Evolutionary conservation across 495 filamentous ascomycete genomes (phyloP), one percentile per base, ranked within the genome.

Genomic region (Astrothelium macrocarpum): DNA sequence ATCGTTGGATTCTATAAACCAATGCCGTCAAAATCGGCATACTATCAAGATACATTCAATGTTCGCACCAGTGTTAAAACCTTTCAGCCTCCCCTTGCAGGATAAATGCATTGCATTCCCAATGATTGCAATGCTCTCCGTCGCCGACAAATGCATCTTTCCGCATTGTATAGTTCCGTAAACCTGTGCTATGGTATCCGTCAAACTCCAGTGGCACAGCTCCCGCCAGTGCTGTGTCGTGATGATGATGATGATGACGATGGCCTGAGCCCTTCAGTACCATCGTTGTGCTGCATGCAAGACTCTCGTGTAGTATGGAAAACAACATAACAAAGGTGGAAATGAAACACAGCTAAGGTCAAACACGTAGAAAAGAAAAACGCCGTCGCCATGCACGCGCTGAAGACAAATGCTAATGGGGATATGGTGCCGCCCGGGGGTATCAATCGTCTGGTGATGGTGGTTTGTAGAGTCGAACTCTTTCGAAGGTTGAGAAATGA

Each of bases 301-400:
- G 49, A 56, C 23, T 26, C 25, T 18, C 20, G 49, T 56, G 25
- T 29, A 20, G 25, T 56, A 28, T 56, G 49, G 5, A 56, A 56
- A 29, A 28, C 7, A 56, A 61, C 11, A 23, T 43, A 25, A 12
- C n/a, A 10, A 18, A 39, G 32, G 11, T 28, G 11, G 23, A 43
- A 29, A 10, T 45, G 23, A 26, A 23, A 34, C 5, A n/a, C 34
- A 32, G 34, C 5, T 5, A 60, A 32, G n/a, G n/a, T n/a, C n/a
- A n/a, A n/a, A n/a, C n/a, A n/a, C n/a, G n/a, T n/a, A 36, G 36
- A 61, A 61, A 45, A 23, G 26, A 11, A 45, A 31, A 63, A 63
- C 61, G 28, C 61, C 29, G 42, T 63, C 61, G 63, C 63, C 59
- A 60, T 60, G 59, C 59, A 60, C 12, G 26, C n/a, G n/a, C 59